phyloP scores from a whole-genome alignment of 768 basidiomycete genomes.

The Vararia minispora region DNA sequence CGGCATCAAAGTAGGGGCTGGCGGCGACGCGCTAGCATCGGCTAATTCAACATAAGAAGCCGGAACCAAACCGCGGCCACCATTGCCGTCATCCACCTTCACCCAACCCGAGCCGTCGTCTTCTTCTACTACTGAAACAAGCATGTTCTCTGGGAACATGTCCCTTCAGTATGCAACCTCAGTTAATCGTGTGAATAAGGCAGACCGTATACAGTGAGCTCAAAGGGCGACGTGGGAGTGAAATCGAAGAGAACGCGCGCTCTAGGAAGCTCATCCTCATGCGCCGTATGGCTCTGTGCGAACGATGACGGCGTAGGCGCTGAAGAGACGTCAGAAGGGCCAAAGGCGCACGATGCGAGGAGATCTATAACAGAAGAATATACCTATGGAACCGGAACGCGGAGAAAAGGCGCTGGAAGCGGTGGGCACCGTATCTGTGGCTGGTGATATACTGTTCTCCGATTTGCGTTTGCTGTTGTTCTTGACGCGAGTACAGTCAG shows the following conservation, averaged over 20 bases:
- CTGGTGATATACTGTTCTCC: no score
- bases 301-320: conserved; percentile 38
- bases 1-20: conserved; percentile 11
- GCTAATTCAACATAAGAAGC: conserved; percentile 59
- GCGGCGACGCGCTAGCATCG: conserved; percentile 16
- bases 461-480: conserved; percentile 15
- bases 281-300: conserved; percentile 27
- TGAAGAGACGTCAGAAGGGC: conserved; percentile 12
- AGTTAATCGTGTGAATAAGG: conserved; percentile 6
- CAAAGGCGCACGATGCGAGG: no score
- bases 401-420: conserved; percentile 24
- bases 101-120: conserved; percentile 87
- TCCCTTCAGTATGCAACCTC: no score
- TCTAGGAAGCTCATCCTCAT: conserved; percentile 34
- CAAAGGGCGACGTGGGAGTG: conserved; percentile 63
- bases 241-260: conserved; percentile 71
- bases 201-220: conserved; percentile 56
- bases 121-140: conserved; percentile 59
- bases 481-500: conserved; percentile 42
- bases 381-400: conserved; percentile 19
- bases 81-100: conserved; percentile 51
- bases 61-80: conserved; percentile 67
- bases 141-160: conserved; percentile 40
- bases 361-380: conserved; percentile 1
- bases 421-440: conserved; percentile 18